These are phyloP conservation scores for Chrysochromulina tobinii DNA, from an alignment of 78 protist genomes.

Conservation along the genomic window DNA sequence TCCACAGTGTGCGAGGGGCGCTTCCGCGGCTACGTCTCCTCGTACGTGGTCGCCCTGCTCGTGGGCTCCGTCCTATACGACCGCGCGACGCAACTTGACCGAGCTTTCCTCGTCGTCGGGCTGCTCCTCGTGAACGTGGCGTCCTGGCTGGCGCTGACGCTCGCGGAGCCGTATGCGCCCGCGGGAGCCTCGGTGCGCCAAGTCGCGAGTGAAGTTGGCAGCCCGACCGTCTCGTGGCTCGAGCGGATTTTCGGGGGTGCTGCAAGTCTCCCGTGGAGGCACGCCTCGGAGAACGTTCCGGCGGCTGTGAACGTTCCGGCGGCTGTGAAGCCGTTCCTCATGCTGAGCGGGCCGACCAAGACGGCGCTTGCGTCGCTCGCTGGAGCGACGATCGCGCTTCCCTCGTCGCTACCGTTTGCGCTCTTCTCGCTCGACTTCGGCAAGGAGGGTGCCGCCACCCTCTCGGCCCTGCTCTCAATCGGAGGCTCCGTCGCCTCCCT, in stretches of 20 bases:
- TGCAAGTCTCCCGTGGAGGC: too few relatives aligned
- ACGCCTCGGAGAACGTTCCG: too few relatives aligned
- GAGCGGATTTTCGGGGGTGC: too few relatives aligned
- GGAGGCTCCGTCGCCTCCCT: neutral
- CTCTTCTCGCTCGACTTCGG: constrained; percentile 4
- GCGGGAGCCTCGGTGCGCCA: too few relatives aligned
- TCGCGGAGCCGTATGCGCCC: neutral
- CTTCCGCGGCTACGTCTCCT: neutral
- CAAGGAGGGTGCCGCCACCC: constrained; percentile 25
- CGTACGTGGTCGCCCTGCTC: neutral
- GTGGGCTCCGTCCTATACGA: neutral
- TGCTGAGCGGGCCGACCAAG: neutral
- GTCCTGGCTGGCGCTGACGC: neutral
- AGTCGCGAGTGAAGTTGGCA: too few relatives aligned
- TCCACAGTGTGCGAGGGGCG: neutral
- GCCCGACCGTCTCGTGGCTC: too few relatives aligned
- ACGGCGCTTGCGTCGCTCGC: neutral
- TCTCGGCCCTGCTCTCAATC: neutral
- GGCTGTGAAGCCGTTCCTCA: neutral
- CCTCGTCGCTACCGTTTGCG: neutral
- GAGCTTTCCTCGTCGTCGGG: neutral
- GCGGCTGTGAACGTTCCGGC: too few relatives aligned
- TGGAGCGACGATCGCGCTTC: constrained; percentile 12
- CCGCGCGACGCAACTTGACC: neutral
- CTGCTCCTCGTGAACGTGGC: neutral